These are phyloP conservation scores for Xylariaceae sp. DNA, from an alignment of 2,329 filamentous ascomycete genomes.

Conservation along the genomic window DNA sequence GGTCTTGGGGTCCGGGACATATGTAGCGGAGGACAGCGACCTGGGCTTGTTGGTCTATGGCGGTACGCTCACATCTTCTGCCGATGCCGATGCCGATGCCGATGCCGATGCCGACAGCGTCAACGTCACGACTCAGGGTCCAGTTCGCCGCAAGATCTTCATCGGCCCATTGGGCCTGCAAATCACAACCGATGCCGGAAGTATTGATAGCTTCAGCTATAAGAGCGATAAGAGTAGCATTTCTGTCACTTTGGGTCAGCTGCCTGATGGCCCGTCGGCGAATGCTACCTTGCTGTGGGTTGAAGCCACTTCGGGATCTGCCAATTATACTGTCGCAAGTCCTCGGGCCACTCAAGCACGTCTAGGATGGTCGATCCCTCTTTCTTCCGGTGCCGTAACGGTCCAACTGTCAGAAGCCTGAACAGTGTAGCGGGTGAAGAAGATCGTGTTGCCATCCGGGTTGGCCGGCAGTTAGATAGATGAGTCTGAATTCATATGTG, in stretches of 20 bases:
- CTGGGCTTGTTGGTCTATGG: constrained; percentile 48
- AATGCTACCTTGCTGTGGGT: constrained; percentile 33
- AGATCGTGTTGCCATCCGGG: background rate
- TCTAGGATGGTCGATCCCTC: constrained; percentile 28
- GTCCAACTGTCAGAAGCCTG: constrained; percentile 18
- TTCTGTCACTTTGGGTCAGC: constrained; percentile 31
- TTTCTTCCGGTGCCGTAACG: constrained; percentile 22
- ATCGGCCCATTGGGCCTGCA: constrained; percentile 41
- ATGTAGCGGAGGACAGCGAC: constrained; percentile 40
- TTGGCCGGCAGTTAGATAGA: background rate
- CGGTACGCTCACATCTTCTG: constrained; percentile 33
- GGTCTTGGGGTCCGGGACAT: constrained; percentile 44
- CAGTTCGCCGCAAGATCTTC: constrained; percentile 43
- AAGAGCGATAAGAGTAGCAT: constrained; percentile 21
- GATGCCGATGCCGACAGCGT: constrained; percentile 23
- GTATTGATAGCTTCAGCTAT: constrained; percentile 37
- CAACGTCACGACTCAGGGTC: constrained; percentile 39
- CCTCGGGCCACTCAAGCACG: constrained; percentile 21
- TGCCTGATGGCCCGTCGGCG: constrained; percentile 26
- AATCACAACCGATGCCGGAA: constrained; percentile 40
- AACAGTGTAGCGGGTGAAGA: background rate
- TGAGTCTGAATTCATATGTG: background rate
- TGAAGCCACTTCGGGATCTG: constrained; percentile 28
- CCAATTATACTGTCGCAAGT: constrained; percentile 24
- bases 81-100: constrained; percentile 14